A percentile compares a stretch with the other conserved stretches of the same genome.
These are phyloP conservation scores for Sugiyamaella novakii DNA, from an alignment of 1,139 yeast genomes.

Conservation along the genomic window DNA sequence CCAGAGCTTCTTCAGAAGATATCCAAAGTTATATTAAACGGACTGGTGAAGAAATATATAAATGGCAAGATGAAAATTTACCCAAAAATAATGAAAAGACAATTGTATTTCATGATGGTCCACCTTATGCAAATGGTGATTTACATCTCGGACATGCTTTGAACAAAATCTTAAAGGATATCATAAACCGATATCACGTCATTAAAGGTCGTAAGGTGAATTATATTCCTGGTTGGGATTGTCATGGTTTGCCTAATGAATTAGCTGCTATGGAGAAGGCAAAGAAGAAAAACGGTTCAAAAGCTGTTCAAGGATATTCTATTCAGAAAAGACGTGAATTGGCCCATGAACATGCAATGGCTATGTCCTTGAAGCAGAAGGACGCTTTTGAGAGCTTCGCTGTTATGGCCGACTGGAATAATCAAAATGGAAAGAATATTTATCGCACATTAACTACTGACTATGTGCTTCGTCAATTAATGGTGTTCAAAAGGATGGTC, in stretches of 20 bases:
- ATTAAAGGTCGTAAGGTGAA: conserved; percentile 61
- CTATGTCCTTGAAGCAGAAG: conserved; percentile 65
- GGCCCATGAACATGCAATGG: conserved; percentile 68
- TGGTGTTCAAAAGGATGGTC: conserved; percentile 67
- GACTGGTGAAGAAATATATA: conserved; percentile 46
- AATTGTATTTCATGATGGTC: conserved; percentile 87
- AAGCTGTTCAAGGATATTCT: conserved; percentile 42
- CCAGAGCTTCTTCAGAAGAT: conserved; percentile 46
- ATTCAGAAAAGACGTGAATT: conserved; percentile 60
- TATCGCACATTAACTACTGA: conserved; percentile 72
- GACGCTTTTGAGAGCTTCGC: conserved; percentile 67
- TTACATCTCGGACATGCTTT: conserved; percentile 92
- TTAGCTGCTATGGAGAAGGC: conserved; percentile 62
- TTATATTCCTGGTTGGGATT: conserved; percentile 96
- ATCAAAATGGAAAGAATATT: conserved; percentile 40
- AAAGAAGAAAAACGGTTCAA: conserved; percentile 44
- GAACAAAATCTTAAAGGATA: conserved; percentile 85
- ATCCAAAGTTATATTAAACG: conserved; percentile 39
- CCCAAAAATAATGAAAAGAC: conserved; percentile 25
- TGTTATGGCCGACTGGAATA: conserved; percentile 79
- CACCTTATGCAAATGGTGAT: conserved; percentile 97
- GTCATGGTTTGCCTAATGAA: conserved; percentile 97
- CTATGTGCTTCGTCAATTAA: conserved; percentile 75
- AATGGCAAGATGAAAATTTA: conserved; percentile 45
- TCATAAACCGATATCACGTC: conserved; percentile 72